phyloP scores from a whole-genome alignment of 1,284 basidiomycete genomes.

The Vanrija sp. region DNA sequence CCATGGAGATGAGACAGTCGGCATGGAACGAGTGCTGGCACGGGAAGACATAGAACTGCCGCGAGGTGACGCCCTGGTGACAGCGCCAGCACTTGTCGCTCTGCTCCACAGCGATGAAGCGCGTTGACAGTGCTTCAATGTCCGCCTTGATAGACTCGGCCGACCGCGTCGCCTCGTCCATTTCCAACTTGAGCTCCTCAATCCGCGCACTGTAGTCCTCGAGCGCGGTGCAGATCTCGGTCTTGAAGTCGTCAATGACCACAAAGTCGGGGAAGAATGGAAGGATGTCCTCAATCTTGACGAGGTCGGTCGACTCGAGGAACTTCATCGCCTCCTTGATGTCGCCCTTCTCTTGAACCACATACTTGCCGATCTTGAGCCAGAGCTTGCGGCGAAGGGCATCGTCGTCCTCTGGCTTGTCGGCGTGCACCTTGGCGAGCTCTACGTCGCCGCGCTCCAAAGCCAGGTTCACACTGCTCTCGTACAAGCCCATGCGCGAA shows the following conservation, averaged over 20 bases:
- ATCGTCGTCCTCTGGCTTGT: conserved; percentile 85
- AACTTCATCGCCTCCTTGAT: conserved; percentile 98
- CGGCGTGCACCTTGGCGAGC: conserved; percentile 86
- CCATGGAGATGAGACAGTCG: conserved; percentile 85
- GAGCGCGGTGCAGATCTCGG: conserved; percentile 92
- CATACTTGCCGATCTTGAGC: conserved; percentile 95
- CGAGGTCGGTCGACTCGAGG: conserved; percentile 84
- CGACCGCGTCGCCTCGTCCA: conserved; percentile 89
- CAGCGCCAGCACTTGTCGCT: conserved; percentile 84
- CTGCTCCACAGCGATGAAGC: conserved; percentile 90
- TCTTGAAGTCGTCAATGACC: conserved; percentile 99
- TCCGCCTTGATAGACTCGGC: conserved; percentile 93
- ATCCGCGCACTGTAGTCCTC: conserved; percentile 93
- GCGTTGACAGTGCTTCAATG: conserved; percentile 74
- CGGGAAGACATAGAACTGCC: conserved; percentile 98
- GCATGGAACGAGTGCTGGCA: conserved; percentile 96
- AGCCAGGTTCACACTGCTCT: conserved; percentile 93
- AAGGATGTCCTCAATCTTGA: conserved; percentile 97
- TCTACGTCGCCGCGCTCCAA: conserved; percentile 89
- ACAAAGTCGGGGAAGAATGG: conserved; percentile 99
- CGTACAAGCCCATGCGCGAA: conserved; percentile 94
- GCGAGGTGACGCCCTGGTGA: conserved; percentile 65
- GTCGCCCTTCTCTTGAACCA: conserved; percentile 94
- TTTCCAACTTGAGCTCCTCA: conserved; percentile 82
- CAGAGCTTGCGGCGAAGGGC: conserved; percentile 88